phyloP scores from a whole-genome alignment of 2,329 filamentous ascomycete genomes.

The Colletotrichum musicola region DNA sequence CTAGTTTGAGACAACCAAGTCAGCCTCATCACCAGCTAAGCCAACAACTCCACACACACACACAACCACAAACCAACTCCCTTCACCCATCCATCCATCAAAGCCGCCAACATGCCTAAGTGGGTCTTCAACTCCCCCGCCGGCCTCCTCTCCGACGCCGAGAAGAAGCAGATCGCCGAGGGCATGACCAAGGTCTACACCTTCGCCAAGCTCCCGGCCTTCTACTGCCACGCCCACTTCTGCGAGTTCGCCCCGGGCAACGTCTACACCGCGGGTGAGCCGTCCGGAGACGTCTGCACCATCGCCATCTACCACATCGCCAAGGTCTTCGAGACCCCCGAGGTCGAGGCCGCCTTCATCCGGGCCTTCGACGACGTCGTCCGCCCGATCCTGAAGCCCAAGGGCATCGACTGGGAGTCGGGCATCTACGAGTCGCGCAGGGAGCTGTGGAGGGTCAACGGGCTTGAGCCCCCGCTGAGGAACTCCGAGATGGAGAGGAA shows the following conservation, averaged over 20 bases:
- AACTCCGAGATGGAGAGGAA: slow-evolving; percentile 14
- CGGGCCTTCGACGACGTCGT: slow-evolving; percentile 9
- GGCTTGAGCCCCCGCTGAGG: neutral
- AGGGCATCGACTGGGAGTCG: slow-evolving; percentile 24
- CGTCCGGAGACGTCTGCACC: slow-evolving; percentile 2
- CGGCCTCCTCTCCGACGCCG: slow-evolving; percentile 9
- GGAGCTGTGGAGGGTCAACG: slow-evolving; percentile 24
- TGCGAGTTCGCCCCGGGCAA: slow-evolving; percentile 42
- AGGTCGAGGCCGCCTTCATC: slow-evolving; percentile 13
- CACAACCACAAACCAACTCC: neutral
- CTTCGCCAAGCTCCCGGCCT: slow-evolving; percentile 2
- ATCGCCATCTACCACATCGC: slow-evolving; percentile 25
- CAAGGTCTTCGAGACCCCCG: slow-evolving; percentile 5
- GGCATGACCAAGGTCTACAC: slow-evolving; percentile 23
- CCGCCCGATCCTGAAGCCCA: slow-evolving; percentile 12
- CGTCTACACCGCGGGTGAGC: slow-evolving; percentile 60
- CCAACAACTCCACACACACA: too few species aligned
- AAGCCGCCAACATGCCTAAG: slow-evolving; percentile 13
- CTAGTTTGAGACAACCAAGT: too few species aligned
- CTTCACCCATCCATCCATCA: neutral
- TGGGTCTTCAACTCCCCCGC: slow-evolving; percentile 21
- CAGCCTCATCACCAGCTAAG: too few species aligned
- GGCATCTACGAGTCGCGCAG: slow-evolving; percentile 24
- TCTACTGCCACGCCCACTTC: slow-evolving; percentile 38
- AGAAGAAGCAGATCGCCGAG: slow-evolving; percentile 22